Conservation (phyloP, 1,139 yeast species). For the Kurtzmaniella natalensis region DNA sequence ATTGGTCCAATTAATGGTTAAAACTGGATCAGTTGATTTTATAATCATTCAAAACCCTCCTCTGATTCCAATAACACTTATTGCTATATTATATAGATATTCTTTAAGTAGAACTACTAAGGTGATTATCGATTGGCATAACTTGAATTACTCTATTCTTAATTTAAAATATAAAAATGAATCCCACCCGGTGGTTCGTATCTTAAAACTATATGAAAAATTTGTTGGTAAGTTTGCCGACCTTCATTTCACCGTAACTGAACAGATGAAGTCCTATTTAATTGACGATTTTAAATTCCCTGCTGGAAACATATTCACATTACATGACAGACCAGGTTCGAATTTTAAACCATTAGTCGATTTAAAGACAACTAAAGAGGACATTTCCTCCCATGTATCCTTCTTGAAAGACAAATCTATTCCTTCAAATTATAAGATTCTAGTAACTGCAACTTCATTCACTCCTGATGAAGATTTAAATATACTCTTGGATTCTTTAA, state of each 20-base stretch:
- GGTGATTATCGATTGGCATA: slow-evolving; percentile 93
- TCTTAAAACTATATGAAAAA: slow-evolving; percentile 56
- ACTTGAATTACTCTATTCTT: slow-evolving; percentile 81
- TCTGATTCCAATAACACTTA: slow-evolving; percentile 71
- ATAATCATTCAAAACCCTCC: slow-evolving; percentile 94
- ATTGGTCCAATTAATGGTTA: slow-evolving; percentile 44
- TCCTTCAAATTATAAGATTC: slow-evolving; percentile 46
- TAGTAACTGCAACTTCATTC: slow-evolving; percentile 87
- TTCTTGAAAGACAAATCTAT: slow-evolving; percentile 34
- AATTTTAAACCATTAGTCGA: slow-evolving; percentile 52
- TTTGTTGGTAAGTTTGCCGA: slow-evolving; percentile 57
- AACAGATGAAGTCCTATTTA: slow-evolving; percentile 63
- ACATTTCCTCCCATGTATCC: slow-evolving; percentile 33
- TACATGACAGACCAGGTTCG: slow-evolving; percentile 74
- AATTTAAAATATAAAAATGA: slow-evolving; percentile 55
- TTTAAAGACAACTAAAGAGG: slow-evolving; percentile 17
- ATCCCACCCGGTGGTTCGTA: slow-evolving; percentile 58
- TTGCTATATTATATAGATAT: slow-evolving; percentile 53
- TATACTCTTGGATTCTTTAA: slow-evolving; percentile 64
- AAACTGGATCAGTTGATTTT: slow-evolving; percentile 60
- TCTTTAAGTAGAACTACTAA: slow-evolving; percentile 54
- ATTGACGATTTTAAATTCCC: slow-evolving; percentile 48
- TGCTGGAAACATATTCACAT: slow-evolving; percentile 31
- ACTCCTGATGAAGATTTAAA: slow-evolving; percentile 92
- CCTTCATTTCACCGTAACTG: slow-evolving; percentile 76